These are phyloP conservation scores for Mycosphaerella sp. DNA, from an alignment of 2,329 filamentous ascomycete species.

Conservation along the genomic window DNA sequence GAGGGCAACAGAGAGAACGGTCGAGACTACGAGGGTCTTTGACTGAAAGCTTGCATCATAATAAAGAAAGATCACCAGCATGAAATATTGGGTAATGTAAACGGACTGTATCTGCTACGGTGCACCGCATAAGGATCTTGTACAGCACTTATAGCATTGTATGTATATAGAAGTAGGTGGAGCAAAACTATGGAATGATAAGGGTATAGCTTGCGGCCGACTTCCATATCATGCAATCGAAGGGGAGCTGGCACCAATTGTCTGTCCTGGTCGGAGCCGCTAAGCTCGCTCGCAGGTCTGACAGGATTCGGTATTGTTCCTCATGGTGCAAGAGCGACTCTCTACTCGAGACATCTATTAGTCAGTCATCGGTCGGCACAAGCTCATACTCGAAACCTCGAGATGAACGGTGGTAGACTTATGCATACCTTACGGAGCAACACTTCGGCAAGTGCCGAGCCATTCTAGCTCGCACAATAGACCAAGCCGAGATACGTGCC, in stretches of 20 bases:
- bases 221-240: neutral
- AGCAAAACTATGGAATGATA: slow-evolving; percentile 3
- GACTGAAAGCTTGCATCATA: slow-evolving; percentile 6
- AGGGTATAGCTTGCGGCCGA: neutral
- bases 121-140: neutral
- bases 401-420: too few species aligned
- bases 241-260: too few species aligned
- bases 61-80: neutral
- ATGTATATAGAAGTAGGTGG: neutral
- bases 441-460: too few species aligned
- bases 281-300: too few species aligned
- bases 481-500: slow-evolving; percentile 2
- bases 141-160: slow-evolving; percentile 3
- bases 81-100: neutral
- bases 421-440: too few species aligned
- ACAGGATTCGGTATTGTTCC: too few species aligned
- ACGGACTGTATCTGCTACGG: neutral
- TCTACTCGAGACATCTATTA: too few species aligned
- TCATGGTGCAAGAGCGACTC: too few species aligned
- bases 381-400: too few species aligned
- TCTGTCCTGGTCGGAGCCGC: too few species aligned
- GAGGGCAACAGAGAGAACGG: neutral
- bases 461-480: neutral
- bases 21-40: slow-evolving; percentile 8
- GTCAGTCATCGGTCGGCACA: too few species aligned